A percentile compares a stretch with the other conserved stretches of the same genome.
These are phyloP conservation scores for Osmozyma mogii DNA, from an alignment of 805 yeast genomes.

Conservation along the genomic window DNA sequence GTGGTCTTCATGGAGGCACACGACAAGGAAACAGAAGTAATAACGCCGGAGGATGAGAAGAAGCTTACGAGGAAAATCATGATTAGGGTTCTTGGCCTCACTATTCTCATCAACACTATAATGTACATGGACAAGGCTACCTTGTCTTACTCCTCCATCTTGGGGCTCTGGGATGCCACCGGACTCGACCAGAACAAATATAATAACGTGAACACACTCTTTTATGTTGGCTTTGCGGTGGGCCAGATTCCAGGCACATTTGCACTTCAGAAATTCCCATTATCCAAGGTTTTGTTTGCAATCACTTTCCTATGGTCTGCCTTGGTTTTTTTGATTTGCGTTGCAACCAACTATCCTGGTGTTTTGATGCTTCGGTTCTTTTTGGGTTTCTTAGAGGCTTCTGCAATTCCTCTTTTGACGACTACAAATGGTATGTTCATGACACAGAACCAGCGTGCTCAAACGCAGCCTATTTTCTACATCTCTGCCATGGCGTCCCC, in stretches of 20 bases:
- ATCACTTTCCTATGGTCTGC: slow-evolving; percentile 38
- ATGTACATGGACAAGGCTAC: slow-evolving; percentile 47
- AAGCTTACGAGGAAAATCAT: slow-evolving; percentile 30
- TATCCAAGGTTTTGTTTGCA: slow-evolving; percentile 30
- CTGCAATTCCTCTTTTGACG: slow-evolving; percentile 25
- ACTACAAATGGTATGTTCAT: slow-evolving; percentile 45
- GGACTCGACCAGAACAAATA: slow-evolving; percentile 34
- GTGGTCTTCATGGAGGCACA: slow-evolving; percentile 26
- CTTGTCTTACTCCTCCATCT: slow-evolving; percentile 39
- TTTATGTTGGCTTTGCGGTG: slow-evolving; percentile 42
- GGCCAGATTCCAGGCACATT: slow-evolving; percentile 39
- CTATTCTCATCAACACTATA: slow-evolving; percentile 27
- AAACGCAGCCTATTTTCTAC: slow-evolving; percentile 47
- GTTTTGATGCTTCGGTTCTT: slow-evolving; percentile 41
- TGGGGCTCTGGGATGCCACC: slow-evolving; percentile 43
- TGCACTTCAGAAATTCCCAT: slow-evolving; percentile 37
- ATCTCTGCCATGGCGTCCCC: slow-evolving; percentile 43
- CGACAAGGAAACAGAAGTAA: slow-evolving; percentile 25
- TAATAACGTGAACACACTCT: slow-evolving; percentile 43
- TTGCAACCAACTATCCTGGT: slow-evolving; percentile 39
- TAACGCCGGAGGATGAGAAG: slow-evolving; percentile 36
- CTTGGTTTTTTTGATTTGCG: slow-evolving; percentile 39
- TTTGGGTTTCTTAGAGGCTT: slow-evolving; percentile 35
- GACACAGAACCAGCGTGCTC: slow-evolving; percentile 37
- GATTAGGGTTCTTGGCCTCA: slow-evolving; percentile 22